These are phyloP conservation scores for Sechiopsis laciniata DNA, from an alignment of 306 rosid genomes.

Conservation along the genomic window DNA sequence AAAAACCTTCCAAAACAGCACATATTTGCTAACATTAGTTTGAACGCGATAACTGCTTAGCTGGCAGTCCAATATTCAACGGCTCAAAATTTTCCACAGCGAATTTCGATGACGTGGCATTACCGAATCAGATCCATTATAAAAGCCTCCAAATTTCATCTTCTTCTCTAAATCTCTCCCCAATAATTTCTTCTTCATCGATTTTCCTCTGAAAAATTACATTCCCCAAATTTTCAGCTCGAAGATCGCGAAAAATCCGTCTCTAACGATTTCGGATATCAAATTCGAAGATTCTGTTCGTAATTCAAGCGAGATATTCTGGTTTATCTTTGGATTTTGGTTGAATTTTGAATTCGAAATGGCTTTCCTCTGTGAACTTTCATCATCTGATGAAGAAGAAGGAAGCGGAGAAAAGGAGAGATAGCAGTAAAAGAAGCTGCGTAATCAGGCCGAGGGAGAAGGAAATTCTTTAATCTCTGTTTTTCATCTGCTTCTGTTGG, in stretches of 20 bases:
- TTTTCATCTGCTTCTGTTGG: conserved; percentile 13
- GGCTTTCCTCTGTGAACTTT: conserved; percentile 16
- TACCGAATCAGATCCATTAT: background rate
- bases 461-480: background rate
- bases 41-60: conserved; percentile 18
- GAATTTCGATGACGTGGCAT: background rate
- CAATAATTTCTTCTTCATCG: background rate
- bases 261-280: background rate
- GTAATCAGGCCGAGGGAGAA: conserved; percentile 13
- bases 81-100: conserved; percentile 17
- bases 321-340: background rate
- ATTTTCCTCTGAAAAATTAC: background rate
- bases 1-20: conserved; percentile 14
- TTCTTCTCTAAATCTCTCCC: background rate
- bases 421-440: background rate
- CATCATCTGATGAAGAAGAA: conserved; percentile 15
- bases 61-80: conserved; percentile 19
- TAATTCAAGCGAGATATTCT: background rate
- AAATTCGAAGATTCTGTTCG: background rate
- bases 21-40: conserved; percentile 20
- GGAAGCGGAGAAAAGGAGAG: conserved; percentile 16
- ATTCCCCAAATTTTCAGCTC: background rate
- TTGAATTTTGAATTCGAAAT: background rate
- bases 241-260: conserved; percentile 1
- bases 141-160: conserved; percentile 8